These are phyloP conservation scores for Coemansia sp. DNA, from an alignment of 192 early-diverging fungal genomes.

Conservation along the genomic window DNA sequence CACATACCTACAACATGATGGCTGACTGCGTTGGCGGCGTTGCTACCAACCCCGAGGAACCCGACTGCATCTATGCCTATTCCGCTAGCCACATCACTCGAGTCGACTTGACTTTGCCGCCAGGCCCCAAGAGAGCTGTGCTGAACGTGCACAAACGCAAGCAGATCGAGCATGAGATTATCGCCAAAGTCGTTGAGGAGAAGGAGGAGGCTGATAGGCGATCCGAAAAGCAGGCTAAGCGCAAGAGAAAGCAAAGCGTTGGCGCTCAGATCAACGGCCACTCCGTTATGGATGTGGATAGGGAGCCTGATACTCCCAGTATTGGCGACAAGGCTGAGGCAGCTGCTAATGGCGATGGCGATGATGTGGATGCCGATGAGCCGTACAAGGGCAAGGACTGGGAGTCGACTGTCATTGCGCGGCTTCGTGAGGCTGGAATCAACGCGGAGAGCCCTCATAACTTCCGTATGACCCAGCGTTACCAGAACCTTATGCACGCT, in stretches of 20 bases:
- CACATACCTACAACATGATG: conserved; percentile 64
- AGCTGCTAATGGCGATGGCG: conserved; percentile 12
- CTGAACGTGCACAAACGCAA: conserved; percentile 66
- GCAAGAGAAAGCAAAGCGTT: conserved; percentile 52
- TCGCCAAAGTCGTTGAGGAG: conserved; percentile 46
- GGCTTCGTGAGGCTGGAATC: conserved; percentile 54
- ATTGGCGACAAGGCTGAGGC: conserved; percentile 10
- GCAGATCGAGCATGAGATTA: conserved; percentile 56
- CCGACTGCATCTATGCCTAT: conserved; percentile 69
- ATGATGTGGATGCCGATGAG: conserved; percentile 8
- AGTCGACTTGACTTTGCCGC: conserved; percentile 70
- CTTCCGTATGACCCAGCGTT: conserved; percentile 77
- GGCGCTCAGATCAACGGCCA: conserved; percentile 27
- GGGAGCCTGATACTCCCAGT: conserved; percentile 13
- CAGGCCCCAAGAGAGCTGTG: conserved; percentile 60
- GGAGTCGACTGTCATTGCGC: conserved; percentile 47
- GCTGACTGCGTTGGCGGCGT: conserved; percentile 78
- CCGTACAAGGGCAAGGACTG: conserved; percentile 39
- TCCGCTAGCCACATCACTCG: conserved; percentile 72
- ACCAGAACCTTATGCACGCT: conserved; percentile 82
- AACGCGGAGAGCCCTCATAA: conserved; percentile 60
- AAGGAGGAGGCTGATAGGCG: conserved; percentile 42
- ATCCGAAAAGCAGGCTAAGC: conserved; percentile 52
- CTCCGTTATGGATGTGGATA: conserved; percentile 44
- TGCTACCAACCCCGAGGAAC: conserved; percentile 67